phyloP scores from a whole-genome alignment of 2,329 filamentous ascomycete genomes.

The Neoarthrinium moseri region DNA sequence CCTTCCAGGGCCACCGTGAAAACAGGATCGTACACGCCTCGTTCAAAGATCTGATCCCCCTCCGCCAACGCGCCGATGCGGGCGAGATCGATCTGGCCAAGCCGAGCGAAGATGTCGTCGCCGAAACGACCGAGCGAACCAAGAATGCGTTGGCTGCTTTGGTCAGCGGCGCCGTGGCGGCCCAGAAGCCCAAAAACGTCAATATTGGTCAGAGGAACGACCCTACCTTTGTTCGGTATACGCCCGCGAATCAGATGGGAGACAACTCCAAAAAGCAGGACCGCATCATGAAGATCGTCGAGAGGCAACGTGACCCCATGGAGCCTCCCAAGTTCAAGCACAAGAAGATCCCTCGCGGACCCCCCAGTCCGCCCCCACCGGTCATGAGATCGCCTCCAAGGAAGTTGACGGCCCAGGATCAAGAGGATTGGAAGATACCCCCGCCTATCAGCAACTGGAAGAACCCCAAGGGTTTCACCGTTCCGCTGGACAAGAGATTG shows the following conservation, averaged over 20 bases:
- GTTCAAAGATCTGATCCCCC: slow-evolving; percentile 94
- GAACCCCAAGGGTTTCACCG: slow-evolving; percentile 97
- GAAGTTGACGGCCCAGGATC: slow-evolving; percentile 94
- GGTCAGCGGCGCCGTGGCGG: slow-evolving; percentile 80
- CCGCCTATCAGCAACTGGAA: slow-evolving; percentile 98
- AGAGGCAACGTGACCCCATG: slow-evolving; percentile 90
- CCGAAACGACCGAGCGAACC: slow-evolving; percentile 81
- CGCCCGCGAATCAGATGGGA: slow-evolving; percentile 95
- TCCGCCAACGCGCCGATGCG: slow-evolving; percentile 88
- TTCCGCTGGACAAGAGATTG: slow-evolving; percentile 90
- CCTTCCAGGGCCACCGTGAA: slow-evolving; percentile 70
- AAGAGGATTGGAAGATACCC: slow-evolving; percentile 88
- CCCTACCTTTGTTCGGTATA: slow-evolving; percentile 92
- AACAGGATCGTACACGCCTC: slow-evolving; percentile 86
- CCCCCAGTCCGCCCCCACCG: slow-evolving; percentile 87
- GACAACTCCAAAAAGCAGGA: slow-evolving; percentile 83
- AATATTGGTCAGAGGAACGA: slow-evolving; percentile 78
- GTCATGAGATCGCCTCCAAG: slow-evolving; percentile 93
- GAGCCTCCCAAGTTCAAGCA: slow-evolving; percentile 98
- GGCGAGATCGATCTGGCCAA: slow-evolving; percentile 86
- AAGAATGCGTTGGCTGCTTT: slow-evolving; percentile 80
- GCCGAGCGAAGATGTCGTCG: slow-evolving; percentile 81
- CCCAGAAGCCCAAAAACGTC: slow-evolving; percentile 95
- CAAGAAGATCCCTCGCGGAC: slow-evolving; percentile 94
- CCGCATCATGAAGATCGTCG: slow-evolving; percentile 97